Evolutionary conservation across 2,329 filamentous ascomycete genomes (phyloP), one percentile per base, ranked within the genome.

Genomic region (Blastomyces percursus): DNA sequence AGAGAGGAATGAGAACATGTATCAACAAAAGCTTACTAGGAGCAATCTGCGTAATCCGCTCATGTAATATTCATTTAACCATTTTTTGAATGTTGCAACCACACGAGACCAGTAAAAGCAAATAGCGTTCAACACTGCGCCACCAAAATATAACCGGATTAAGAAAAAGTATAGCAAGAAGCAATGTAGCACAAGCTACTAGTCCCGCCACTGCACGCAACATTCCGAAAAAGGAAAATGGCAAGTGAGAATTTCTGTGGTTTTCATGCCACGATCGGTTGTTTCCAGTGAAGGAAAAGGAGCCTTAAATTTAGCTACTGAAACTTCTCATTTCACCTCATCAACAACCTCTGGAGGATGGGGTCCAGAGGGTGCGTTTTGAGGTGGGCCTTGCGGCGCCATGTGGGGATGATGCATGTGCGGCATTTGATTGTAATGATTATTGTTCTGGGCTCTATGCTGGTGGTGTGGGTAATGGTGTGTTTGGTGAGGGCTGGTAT

Each of bases 401-500:
- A 71, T 75, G 57, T 70, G 72, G 59, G 77, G 75, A 61, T 72
- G 71, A 66, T 78, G 74, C 64, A 76, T 74, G 65, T 79, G 76
- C 66, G 78, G 77, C 54, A 78, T 74, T 62, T 82, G 81, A 63
- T 77, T 82, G 71, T 80, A 82, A 67, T 79, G 81, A 66, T 82
- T 82, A 66, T 82, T 82, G 69, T 81, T 85, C 50, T 78, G 78
- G 19, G 73, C 75, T 67, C 83, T 84, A 70, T 84, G 81, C 61
- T 80, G 78, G 66, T 82, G 81, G 48, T 80, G 80, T 1, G 81
- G 81, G 69, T 84, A 87, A 68, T 87, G 84, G 71, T 87, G 85
- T 68, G 71, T 66, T 64, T 87, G 84, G 66, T 87, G 85, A 59
- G 86, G 86, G 69, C 86, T 88, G 44, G 82, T 84, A 61, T 84